phyloP scores from a whole-genome alignment of 352 stramenopile genomes.

The Pythium insidiosum region DNA sequence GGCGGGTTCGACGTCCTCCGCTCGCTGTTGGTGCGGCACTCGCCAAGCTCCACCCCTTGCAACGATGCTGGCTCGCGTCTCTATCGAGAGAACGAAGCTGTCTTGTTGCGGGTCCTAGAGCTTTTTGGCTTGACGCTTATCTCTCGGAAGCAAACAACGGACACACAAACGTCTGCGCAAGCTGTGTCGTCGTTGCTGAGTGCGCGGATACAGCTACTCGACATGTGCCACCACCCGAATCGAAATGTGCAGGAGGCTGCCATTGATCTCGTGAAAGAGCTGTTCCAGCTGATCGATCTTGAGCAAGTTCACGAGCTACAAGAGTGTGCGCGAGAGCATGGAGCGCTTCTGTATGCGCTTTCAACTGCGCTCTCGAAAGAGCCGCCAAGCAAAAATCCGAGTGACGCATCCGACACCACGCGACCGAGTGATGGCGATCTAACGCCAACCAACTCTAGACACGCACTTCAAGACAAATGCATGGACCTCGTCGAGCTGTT shows the following conservation, averaged over 20 bases:
- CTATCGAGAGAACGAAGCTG: conserved; percentile 14
- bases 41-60: no score
- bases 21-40: conserved; percentile 61
- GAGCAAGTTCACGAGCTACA: conserved; percentile 74
- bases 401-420: not conserved
- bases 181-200: conserved; percentile 59
- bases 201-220: conserved; percentile 51
- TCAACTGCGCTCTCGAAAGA: conserved; percentile 27
- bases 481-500: conserved; percentile 78
- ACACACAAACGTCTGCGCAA: conserved; percentile 47
- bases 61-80: conserved; percentile 1
- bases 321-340: conserved; percentile 69
- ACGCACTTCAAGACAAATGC: conserved; percentile 30
- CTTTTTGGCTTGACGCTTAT: conserved; percentile 66
- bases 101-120: conserved; percentile 44
- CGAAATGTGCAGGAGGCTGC: conserved; percentile 37
- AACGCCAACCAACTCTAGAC: conserved; percentile 31
- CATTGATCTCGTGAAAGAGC: conserved; percentile 63
- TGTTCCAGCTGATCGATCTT: conserved; percentile 66
- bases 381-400: conserved; percentile 4
- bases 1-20: conserved; percentile 64
- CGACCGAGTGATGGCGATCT: conserved; percentile 11
- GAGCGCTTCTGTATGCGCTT: conserved; percentile 64
- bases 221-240: conserved; percentile 51
- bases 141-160: conserved; percentile 33